Evolutionary conservation across 768 basidiomycete genomes (phyloP).

Genomic region (Auricularia heimuer): DNA sequence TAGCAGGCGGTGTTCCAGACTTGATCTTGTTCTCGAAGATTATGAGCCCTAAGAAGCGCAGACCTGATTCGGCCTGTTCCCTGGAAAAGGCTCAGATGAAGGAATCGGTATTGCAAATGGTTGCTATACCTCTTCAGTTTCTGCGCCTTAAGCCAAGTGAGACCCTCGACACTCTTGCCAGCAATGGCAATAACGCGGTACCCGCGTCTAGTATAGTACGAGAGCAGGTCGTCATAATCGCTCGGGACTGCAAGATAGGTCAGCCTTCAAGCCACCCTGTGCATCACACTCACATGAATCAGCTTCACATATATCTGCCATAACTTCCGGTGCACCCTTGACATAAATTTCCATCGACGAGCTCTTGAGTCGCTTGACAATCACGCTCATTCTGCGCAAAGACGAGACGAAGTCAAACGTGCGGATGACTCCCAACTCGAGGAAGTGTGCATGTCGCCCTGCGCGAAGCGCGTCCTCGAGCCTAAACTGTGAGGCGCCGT

Average conservation of each 20-base stretch:
- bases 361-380: constrained; percentile 91
- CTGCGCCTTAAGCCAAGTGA: constrained; percentile 97
- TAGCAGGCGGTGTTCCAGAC: constrained; percentile 80
- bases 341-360: constrained; percentile 96
- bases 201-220: constrained; percentile 93
- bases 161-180: constrained; percentile 85
- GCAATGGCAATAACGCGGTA: constrained; percentile 98
- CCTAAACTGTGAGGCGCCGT: constrained; percentile 82
- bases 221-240: constrained; percentile 91
- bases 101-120: constrained; percentile 4
- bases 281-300: constrained; percentile 62
- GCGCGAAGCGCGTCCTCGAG: constrained; percentile 90
- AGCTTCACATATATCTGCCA: constrained; percentile 88
- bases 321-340: constrained; percentile 98
- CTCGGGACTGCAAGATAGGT: constrained; percentile 59
- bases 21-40: constrained; percentile 99
- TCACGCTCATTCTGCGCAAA: constrained; percentile 91
- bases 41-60: constrained; percentile 88
- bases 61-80: constrained; percentile 85
- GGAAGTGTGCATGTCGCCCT: constrained; percentile 82
- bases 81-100: constrained; percentile 29
- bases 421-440: constrained; percentile 92
- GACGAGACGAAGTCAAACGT: constrained; percentile 95
- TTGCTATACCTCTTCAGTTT: constrained; percentile 74
- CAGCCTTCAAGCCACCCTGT: constrained; percentile 4